Evolutionary conservation across 1,284 basidiomycete genomes (phyloP).

Genomic region (Heterobasidion annosum): DNA sequence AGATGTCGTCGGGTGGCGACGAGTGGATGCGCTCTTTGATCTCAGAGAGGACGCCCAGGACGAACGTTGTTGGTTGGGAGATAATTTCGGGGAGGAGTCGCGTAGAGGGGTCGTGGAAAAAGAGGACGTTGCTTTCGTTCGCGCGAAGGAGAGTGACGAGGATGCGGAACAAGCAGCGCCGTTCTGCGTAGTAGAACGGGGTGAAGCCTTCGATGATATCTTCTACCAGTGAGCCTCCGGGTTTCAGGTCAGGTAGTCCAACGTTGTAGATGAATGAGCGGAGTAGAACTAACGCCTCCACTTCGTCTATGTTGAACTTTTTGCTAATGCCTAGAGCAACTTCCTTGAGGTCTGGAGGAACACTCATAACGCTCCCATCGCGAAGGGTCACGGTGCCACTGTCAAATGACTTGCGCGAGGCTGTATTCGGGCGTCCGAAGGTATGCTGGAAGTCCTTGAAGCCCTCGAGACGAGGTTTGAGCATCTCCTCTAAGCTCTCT

Average conservation of each 20-base stretch:
- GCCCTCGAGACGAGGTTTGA: slow-evolving; percentile 46
- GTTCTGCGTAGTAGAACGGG: slow-evolving; percentile 74
- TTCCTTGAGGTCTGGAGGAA: slow-evolving; percentile 62
- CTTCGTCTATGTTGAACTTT: slow-evolving; percentile 67
- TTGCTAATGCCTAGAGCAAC: slow-evolving; percentile 61
- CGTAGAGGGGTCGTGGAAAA: slow-evolving; percentile 43
- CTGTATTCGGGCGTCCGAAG: slow-evolving; percentile 58
- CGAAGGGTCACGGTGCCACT: slow-evolving; percentile 54
- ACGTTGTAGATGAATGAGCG: slow-evolving; percentile 76
- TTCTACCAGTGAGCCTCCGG: slow-evolving; percentile 38
- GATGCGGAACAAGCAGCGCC: slow-evolving; percentile 55
- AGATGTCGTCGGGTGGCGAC: slow-evolving; percentile 41
- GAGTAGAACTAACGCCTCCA: slow-evolving; percentile 63
- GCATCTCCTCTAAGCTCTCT: slow-evolving; percentile 47
- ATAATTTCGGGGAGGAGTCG: slow-evolving; percentile 52
- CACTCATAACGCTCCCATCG: slow-evolving; percentile 51
- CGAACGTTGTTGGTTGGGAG: slow-evolving; percentile 51
- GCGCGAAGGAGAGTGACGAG: slow-evolving; percentile 60
- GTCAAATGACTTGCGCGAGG: slow-evolving; percentile 58
- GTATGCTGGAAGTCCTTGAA: slow-evolving; percentile 48
- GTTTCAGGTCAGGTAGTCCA: slow-evolving; percentile 46
- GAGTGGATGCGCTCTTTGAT: slow-evolving; percentile 48
- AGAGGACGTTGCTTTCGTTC: slow-evolving; percentile 44
- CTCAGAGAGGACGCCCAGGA: slow-evolving; percentile 44
- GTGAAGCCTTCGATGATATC: slow-evolving; percentile 66